Evolutionary conservation across 305 asterid genomes (phyloP), one percentile per base, ranked within the genome.

Genomic region (Caryopteris hybrid): DNA sequence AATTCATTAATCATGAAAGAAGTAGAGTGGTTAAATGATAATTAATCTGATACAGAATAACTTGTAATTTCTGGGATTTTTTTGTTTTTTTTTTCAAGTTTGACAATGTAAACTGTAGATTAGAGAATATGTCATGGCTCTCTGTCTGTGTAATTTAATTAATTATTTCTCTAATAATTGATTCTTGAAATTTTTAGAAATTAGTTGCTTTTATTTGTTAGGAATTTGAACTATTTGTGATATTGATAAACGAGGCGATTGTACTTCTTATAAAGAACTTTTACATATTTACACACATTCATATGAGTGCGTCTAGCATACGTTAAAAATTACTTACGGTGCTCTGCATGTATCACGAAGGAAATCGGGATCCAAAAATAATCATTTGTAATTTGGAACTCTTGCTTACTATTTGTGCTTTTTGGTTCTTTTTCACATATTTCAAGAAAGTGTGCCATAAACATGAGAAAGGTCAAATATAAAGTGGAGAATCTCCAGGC

Each of bases 341-440:
- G n/a, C n/a, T n/a, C n/a, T n/a, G n/a, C n/a, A n/a, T n/a, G n/a
- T n/a, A n/a, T n/a, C n/a, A n/a, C n/a, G n/a, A n/a, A n/a, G n/a
- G n/a, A n/a, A n/a, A n/a, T n/a, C n/a, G n/a, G n/a, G n/a, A n/a
- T n/a, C 4, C 65, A 23, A 21, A 42, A 58, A 43, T 59, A 34
- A 73, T 79, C 69, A 56, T 68, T 57, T 33, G 71, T 62, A 71
- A 72, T 38, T 72, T 73, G 78, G 73, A 76, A 76, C 69, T 22
- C 27, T 64, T 53, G 62, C 63, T 16, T 68, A 50, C 65, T 73
- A 78, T 68, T 48, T 69, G 76, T 71, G 72, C 75, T 66, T 78
- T 67, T 72, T 64, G 43, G 60, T 71, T 43, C 66, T 55, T 71
- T 65, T 56, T 67, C 61, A 72, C 75, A 27, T 57, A 54, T 66